A percentile compares a stretch with the other conserved stretches of the same genome.
Evolutionary conservation across 495 filamentous ascomycete genomes (phyloP).

Genomic region (Oleoguttula mirabilis): DNA sequence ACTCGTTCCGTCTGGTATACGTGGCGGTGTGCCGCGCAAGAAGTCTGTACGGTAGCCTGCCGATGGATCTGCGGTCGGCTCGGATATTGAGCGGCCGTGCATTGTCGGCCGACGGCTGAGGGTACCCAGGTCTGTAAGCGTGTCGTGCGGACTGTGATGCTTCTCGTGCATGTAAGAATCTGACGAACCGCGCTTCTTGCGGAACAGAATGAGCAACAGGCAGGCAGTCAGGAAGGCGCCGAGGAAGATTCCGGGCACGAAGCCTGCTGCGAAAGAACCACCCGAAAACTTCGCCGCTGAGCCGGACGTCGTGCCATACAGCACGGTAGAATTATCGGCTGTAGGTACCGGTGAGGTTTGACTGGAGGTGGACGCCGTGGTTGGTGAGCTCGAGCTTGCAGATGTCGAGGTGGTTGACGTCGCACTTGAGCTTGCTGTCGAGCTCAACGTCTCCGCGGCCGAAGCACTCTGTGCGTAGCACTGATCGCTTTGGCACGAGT

Average conservation of each 20-base stretch:
- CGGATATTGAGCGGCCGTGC: slow-evolving; percentile 33
- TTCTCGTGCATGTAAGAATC: slow-evolving; percentile 23
- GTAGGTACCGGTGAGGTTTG: slow-evolving; percentile 26
- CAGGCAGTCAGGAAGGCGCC: slow-evolving; percentile 39
- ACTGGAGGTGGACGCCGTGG: slow-evolving; percentile 23
- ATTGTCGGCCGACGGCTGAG: slow-evolving; percentile 27
- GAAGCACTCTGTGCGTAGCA: slow-evolving; percentile 28
- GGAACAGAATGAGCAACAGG: slow-evolving; percentile 36
- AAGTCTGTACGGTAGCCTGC: slow-evolving; percentile 47
- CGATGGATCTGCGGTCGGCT: slow-evolving; percentile 40
- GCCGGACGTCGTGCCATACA: background rate
- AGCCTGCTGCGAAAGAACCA: slow-evolving; percentile 45
- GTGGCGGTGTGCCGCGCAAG: slow-evolving; percentile 31
- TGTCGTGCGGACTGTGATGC: slow-evolving; percentile 2
- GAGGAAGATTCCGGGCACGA: slow-evolving; percentile 50
- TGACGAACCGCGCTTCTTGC: slow-evolving; percentile 19
- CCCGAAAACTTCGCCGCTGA: slow-evolving; percentile 35
- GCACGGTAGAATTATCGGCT: background rate
- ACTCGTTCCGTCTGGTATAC: slow-evolving; percentile 2
- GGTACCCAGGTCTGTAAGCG: slow-evolving; percentile 12
- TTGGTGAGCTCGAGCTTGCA: slow-evolving; percentile 24
- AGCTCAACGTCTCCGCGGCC: slow-evolving; percentile 26
- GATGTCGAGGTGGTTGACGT: slow-evolving; percentile 20
- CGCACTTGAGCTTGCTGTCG: slow-evolving; percentile 4
- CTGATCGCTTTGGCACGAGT: slow-evolving; percentile 44